Conservation (phyloP, 2,329 filamentous ascomycete species). For the Aureobasidium subglaciale region DNA sequence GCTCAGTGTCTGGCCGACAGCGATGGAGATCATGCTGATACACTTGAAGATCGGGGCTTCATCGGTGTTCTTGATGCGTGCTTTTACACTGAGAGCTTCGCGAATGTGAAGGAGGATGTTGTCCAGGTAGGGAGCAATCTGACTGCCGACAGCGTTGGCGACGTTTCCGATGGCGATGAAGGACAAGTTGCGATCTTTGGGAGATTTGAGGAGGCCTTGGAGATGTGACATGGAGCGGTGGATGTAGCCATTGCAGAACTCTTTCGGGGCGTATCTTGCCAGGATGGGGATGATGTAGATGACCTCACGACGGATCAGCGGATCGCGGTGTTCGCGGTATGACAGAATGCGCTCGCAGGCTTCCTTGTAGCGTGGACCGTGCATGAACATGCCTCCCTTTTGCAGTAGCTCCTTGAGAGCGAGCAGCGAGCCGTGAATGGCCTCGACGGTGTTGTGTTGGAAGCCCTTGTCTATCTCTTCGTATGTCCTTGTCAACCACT, state of each 20-base stretch:
- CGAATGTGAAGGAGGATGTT: constrained; percentile 89
- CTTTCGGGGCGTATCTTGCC: constrained; percentile 82
- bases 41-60: constrained; percentile 87
- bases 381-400: constrained; percentile 99
- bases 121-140: constrained; percentile 91
- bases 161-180: constrained; percentile 96
- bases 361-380: constrained; percentile 76
- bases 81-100: constrained; percentile 78
- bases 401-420: constrained; percentile 88
- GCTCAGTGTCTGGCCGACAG: constrained; percentile 91
- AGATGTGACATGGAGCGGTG: constrained; percentile 97
- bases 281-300: constrained; percentile 87
- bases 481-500: constrained; percentile 88
- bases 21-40: constrained; percentile 91
- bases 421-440: constrained; percentile 86
- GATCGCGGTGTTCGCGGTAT: constrained; percentile 87
- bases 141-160: constrained; percentile 89
- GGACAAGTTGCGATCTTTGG: constrained; percentile 87
- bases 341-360: constrained; percentile 88
- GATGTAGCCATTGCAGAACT: constrained; percentile 80
- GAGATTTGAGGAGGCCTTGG: constrained; percentile 86
- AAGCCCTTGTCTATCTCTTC: constrained; percentile 76
- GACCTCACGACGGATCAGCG: constrained; percentile 80
- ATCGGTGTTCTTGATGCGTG: constrained; percentile 53
- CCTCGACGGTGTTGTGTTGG: constrained; percentile 72